phyloP scores from a whole-genome alignment of 257 asterid species.

The Cruciata laevipes region DNA sequence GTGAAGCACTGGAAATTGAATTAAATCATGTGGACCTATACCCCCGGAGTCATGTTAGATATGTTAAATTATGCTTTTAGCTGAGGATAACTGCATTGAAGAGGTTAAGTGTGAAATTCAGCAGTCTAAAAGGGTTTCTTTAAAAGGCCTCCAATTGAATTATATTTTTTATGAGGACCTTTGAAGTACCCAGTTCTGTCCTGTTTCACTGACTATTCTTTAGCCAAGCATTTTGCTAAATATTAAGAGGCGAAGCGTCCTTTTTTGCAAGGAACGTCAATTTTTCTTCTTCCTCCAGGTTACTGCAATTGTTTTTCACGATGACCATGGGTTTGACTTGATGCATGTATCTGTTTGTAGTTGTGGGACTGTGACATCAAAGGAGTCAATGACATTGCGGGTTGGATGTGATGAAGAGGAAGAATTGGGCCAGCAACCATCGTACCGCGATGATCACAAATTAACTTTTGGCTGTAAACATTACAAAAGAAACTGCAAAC shows the following conservation, averaged over 20 bases:
- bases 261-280: not conserved
- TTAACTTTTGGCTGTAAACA: constrained; percentile 65
- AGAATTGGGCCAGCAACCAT: constrained; percentile 54
- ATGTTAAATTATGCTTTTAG: not conserved
- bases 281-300: constrained; percentile 15
- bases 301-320: constrained; percentile 10
- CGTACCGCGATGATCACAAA: constrained; percentile 44
- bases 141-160: not conserved
- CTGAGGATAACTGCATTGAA: not conserved
- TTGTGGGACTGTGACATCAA: constrained; percentile 60
- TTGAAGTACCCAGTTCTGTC: no score
- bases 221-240: not conserved
- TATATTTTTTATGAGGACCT: not conserved
- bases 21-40: not conserved
- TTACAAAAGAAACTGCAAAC: constrained; percentile 76
- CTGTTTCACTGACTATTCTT: no score
- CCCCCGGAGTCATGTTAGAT: not conserved
- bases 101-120: not conserved
- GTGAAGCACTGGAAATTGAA: not conserved
- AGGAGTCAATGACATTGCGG: constrained; percentile 32
- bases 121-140: not conserved
- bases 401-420: constrained; percentile 36
- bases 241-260: not conserved
- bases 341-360: constrained; percentile 28
- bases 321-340: constrained; percentile 16